Evolutionary conservation across 352 stramenopile genomes (phyloP).

Genomic region (Phytopythium boreale): DNA sequence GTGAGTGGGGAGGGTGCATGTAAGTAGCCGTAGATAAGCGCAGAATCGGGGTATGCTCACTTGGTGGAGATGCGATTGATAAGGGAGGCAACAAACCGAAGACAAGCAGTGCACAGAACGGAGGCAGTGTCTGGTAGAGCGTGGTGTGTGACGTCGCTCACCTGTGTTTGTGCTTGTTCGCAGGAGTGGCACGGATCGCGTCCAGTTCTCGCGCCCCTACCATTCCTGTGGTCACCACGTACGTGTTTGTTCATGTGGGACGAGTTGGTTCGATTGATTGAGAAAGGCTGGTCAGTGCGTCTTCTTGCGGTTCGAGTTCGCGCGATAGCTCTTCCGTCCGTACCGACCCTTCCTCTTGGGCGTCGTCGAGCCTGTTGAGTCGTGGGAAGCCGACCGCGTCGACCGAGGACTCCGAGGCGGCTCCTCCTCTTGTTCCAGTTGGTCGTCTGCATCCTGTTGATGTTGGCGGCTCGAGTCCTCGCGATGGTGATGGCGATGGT

Average conservation of each 20-base stretch:
- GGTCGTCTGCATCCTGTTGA: background rate
- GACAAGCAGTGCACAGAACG: background rate
- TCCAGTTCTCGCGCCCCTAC: background rate
- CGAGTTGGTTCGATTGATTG: background rate
- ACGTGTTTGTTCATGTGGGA: background rate
- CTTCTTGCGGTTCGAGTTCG: slow-evolving; percentile 63
- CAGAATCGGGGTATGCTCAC: background rate
- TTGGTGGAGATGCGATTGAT: background rate
- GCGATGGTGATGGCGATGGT: background rate
- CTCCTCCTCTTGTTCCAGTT: slow-evolving; percentile 8
- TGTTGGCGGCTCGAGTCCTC: background rate
- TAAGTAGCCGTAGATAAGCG: slow-evolving; percentile 26
- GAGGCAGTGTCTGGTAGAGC: no score
- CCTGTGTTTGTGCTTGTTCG: background rate
- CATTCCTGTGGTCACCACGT: background rate
- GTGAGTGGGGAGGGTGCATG: slow-evolving; percentile 15
- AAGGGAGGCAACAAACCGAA: background rate
- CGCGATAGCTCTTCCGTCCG: slow-evolving; percentile 74
- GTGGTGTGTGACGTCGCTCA: background rate
- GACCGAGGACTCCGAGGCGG: slow-evolving; percentile 16
- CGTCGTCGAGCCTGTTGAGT: slow-evolving; percentile 15
- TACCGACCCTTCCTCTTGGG: slow-evolving; percentile 46
- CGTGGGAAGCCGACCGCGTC: slow-evolving; percentile 21
- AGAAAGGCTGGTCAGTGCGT: slow-evolving; percentile 1
- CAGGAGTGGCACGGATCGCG: background rate